These are phyloP conservation scores for Dinochytrium kinnereticum DNA, from an alignment of 371 early-diverging fungal species.

Conservation along the genomic window DNA sequence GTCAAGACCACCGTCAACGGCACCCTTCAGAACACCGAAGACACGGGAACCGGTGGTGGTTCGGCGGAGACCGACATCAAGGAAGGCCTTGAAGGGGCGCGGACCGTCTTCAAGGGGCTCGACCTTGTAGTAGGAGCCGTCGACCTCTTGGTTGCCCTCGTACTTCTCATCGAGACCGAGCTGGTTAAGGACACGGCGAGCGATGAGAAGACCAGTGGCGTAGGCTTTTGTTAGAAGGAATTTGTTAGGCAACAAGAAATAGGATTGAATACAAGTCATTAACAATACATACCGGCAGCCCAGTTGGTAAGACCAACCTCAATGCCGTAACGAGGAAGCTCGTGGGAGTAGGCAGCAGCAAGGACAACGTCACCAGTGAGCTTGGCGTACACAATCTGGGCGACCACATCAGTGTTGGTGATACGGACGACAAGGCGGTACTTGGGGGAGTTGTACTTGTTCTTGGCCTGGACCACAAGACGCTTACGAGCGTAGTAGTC, in stretches of 20 bases:
- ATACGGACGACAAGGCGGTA: slow-evolving; percentile 99
- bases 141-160: slow-evolving; percentile 92
- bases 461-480: slow-evolving; percentile 98
- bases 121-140: slow-evolving; percentile 90
- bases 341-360: slow-evolving; percentile 98
- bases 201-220: slow-evolving; percentile 98
- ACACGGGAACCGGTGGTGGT: slow-evolving; percentile 99
- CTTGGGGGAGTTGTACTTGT: slow-evolving; percentile 99
- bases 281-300: slow-evolving; percentile 76
- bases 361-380: slow-evolving; percentile 98
- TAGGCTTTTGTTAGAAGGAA: too few relatives aligned
- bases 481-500: slow-evolving; percentile 99
- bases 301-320: slow-evolving; percentile 99
- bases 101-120: slow-evolving; percentile 93
- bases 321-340: slow-evolving; percentile 98
- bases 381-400: slow-evolving; percentile 99
- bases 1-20: slow-evolving; percentile 99
- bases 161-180: slow-evolving; percentile 95
- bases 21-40: slow-evolving; percentile 99
- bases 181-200: slow-evolving; percentile 96
- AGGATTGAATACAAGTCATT: slow-evolving; percentile 10
- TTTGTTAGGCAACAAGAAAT: too few relatives aligned
- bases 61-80: slow-evolving; percentile 99
- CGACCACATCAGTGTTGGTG: slow-evolving; percentile 98
- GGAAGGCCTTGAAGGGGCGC: slow-evolving; percentile 98